phyloP scores from a whole-genome alignment of 202 grass and related monocot species.

The Cymbopogon flexuosus region DNA sequence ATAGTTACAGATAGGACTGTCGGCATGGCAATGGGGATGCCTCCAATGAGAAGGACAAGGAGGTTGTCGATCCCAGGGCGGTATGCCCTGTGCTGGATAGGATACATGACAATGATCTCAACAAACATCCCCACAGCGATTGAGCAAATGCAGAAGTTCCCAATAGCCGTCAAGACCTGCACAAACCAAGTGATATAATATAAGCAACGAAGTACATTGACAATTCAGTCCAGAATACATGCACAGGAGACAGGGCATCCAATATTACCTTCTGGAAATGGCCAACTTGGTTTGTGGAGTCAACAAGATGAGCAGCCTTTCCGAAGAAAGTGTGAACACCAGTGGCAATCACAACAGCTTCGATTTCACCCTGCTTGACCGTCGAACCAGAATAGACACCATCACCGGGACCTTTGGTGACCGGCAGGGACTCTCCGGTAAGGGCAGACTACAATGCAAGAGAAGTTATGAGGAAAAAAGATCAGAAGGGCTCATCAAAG shows the following conservation, averaged over 20 bases:
- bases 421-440: slow-evolving; percentile 79
- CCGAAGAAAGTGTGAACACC: slow-evolving; percentile 94
- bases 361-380: slow-evolving; percentile 79
- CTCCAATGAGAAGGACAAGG: slow-evolving; percentile 92
- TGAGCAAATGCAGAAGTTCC: slow-evolving; percentile 95
- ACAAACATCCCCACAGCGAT: slow-evolving; percentile 78
- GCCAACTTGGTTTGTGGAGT: slow-evolving; percentile 76
- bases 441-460: slow-evolving; percentile 52
- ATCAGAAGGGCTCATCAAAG: not conserved
- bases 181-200: not conserved
- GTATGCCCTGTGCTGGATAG: slow-evolving; percentile 67
- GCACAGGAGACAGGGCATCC: not conserved
- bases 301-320: slow-evolving; percentile 89
- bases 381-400: slow-evolving; percentile 84
- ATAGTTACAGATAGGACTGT: slow-evolving; percentile 93
- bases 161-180: slow-evolving; percentile 85
- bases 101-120: slow-evolving; percentile 92
- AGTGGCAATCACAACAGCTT: slow-evolving; percentile 76
- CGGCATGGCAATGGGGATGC: slow-evolving; percentile 96
- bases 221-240: not conserved
- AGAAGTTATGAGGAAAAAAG: not conserved
- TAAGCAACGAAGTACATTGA: not conserved
- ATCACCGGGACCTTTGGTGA: slow-evolving; percentile 63
- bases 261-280: slow-evolving; percentile 72
- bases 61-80: slow-evolving; percentile 90